These are phyloP conservation scores for Penicillium turbatum DNA, from an alignment of 495 filamentous ascomycete species.

Conservation along the genomic window DNA sequence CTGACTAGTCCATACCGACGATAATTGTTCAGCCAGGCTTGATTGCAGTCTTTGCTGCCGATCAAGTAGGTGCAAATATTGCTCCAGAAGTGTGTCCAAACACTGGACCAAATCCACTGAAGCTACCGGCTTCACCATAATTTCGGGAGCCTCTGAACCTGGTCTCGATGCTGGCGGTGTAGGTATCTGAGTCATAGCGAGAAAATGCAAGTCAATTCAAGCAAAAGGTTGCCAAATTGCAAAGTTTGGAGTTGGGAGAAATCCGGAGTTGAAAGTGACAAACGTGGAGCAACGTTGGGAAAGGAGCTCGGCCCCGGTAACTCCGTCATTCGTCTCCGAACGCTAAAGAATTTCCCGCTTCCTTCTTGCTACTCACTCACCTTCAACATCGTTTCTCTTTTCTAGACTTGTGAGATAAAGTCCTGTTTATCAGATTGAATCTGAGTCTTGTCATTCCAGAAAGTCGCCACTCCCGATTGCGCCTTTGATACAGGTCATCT, in stretches of 20 bases:
- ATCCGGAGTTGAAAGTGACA: conserved; percentile 1
- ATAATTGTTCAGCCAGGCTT: conserved; percentile 50
- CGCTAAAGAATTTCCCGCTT: conserved; percentile 42
- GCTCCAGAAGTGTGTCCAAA: conserved; percentile 63
- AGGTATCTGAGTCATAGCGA: conserved; percentile 34
- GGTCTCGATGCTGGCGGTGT: conserved; percentile 37
- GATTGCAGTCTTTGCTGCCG: conserved; percentile 60
- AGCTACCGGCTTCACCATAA: conserved; percentile 20
- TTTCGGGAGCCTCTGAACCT: conserved; percentile 28
- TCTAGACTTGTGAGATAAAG: background rate
- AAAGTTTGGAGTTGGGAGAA: background rate
- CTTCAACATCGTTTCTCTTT: conserved; percentile 3
- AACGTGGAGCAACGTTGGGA: conserved; percentile 10
- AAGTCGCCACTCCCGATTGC: conserved; percentile 8
- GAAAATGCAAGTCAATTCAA: background rate
- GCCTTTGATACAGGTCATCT: background rate
- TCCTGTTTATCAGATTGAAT: background rate
- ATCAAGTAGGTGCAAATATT: conserved; percentile 67
- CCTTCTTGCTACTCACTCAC: conserved; percentile 6
- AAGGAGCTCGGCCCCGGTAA: conserved; percentile 40
- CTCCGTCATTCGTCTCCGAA: conserved; percentile 41
- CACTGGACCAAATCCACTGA: conserved; percentile 28
- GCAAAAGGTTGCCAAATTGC: background rate
- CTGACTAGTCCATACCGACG: conserved; percentile 43
- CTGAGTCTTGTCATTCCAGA: background rate